These are phyloP conservation scores for Erigeron canadensis DNA, from an alignment of 129 eudicot species.

Conservation along the genomic window DNA sequence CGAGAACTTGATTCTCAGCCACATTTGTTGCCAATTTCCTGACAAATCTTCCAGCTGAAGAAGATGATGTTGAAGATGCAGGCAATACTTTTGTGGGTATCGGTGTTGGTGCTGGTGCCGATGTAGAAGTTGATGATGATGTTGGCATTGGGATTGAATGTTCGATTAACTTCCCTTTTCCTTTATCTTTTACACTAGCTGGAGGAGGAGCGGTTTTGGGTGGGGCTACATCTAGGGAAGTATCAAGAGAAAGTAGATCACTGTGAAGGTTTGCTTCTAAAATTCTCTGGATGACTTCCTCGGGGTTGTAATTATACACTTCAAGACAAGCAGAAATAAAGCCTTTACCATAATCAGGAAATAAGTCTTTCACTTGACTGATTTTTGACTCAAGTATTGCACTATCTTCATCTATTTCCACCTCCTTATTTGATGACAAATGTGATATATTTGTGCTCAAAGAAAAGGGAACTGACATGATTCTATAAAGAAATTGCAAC, in stretches of 20 bases:
- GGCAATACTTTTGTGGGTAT: neutral
- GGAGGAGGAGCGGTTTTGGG: slow-evolving; percentile 40
- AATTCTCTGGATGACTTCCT: slow-evolving; percentile 87
- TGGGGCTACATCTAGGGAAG: slow-evolving; percentile 50
- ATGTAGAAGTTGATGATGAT: neutral
- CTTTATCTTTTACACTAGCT: slow-evolving; percentile 52
- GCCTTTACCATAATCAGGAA: slow-evolving; percentile 93
- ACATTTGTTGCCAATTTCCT: neutral
- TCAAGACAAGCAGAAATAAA: slow-evolving; percentile 85
- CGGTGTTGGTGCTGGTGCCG: neutral
- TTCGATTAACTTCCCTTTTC: slow-evolving; percentile 82
- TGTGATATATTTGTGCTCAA: slow-evolving; percentile 13
- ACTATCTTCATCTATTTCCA: slow-evolving; percentile 67
- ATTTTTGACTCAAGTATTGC: slow-evolving; percentile 83
- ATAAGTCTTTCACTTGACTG: slow-evolving; percentile 87
- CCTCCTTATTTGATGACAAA: slow-evolving; percentile 26
- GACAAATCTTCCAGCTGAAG: neutral
- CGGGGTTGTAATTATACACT: slow-evolving; percentile 80
- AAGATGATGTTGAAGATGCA: neutral
- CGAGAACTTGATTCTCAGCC: neutral
- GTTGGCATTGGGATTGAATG: neutral
- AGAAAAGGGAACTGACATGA: slow-evolving; percentile 34
- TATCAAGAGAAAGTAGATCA: slow-evolving; percentile 69
- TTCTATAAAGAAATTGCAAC: slow-evolving; percentile 54
- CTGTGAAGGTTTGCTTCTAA: slow-evolving; percentile 82